Evolutionary conservation across 768 basidiomycete species (phyloP).

Genomic region (Leccinum incarnatum): DNA sequence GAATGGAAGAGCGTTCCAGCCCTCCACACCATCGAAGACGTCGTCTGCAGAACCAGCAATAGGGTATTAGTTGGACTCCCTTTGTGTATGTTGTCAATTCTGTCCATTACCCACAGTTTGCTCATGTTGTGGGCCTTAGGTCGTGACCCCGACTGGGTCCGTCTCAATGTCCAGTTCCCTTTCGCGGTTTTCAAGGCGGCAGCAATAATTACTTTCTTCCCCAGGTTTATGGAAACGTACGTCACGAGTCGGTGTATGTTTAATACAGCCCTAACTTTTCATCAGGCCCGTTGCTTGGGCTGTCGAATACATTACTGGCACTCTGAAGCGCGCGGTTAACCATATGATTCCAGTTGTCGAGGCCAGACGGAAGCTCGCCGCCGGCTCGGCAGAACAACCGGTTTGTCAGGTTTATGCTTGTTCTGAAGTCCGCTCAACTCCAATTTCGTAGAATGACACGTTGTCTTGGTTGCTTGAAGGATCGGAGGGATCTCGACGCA

Average conservation of each 20-base stretch:
- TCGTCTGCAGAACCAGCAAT: slow-evolving; percentile 10
- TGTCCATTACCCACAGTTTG: background rate
- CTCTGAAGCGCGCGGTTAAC: slow-evolving; percentile 6
- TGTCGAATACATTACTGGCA: slow-evolving; percentile 2
- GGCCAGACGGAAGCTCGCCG: background rate
- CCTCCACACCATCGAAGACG: background rate
- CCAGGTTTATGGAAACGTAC: slow-evolving; percentile 33
- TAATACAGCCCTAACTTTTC: background rate
- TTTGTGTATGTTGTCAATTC: slow-evolving; percentile 4
- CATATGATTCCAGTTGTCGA: slow-evolving; percentile 28
- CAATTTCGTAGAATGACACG: slow-evolving; percentile 29
- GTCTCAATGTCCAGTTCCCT: slow-evolving; percentile 33
- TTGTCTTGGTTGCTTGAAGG: slow-evolving; percentile 34
- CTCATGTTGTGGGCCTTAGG: background rate
- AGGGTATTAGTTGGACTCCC: slow-evolving; percentile 18
- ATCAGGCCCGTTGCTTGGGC: slow-evolving; percentile 2
- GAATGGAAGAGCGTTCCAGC: slow-evolving; percentile 17
- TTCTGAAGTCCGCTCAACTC: background rate
- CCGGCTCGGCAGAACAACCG: background rate
- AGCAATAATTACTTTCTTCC: slow-evolving; percentile 30
- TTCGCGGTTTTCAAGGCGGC: slow-evolving; percentile 4
- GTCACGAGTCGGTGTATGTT: background rate
- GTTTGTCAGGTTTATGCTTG: background rate
- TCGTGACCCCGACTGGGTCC: slow-evolving; percentile 29
- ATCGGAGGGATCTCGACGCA: slow-evolving; percentile 13